These are phyloP conservation scores for Linnemannia hyalina DNA, from an alignment of 192 early-diverging fungal species.

Conservation along the genomic window DNA sequence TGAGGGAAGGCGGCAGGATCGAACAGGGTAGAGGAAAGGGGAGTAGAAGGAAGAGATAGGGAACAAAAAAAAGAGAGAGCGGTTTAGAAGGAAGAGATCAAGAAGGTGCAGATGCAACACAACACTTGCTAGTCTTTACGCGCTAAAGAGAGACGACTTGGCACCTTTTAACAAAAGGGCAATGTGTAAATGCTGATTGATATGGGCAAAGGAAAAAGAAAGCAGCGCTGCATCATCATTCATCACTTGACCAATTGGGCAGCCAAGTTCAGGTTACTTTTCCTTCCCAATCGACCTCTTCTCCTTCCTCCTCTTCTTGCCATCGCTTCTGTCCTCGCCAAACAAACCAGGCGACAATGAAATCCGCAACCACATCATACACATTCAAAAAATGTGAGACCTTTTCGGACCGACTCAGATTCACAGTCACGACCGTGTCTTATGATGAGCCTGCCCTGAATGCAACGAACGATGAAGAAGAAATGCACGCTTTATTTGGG, in stretches of 20 bases:
- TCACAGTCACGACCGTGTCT: background rate
- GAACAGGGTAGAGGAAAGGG: background rate
- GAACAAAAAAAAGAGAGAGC: background rate
- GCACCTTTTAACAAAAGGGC: background rate
- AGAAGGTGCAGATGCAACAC: background rate
- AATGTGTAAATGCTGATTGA: background rate
- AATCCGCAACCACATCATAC: background rate
- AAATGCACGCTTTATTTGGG: constrained; percentile 4
- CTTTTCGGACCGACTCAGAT: constrained; percentile 2
- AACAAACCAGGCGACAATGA: constrained; percentile 4
- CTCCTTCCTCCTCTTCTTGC: background rate
- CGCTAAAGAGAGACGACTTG: background rate
- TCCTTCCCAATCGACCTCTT: background rate
- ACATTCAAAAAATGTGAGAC: background rate
- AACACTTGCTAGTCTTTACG: background rate
- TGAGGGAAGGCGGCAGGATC: too few species aligned
- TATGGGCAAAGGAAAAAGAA: background rate
- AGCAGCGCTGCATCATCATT: background rate
- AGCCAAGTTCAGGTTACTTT: background rate
- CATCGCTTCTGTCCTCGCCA: background rate
- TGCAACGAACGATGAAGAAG: background rate
- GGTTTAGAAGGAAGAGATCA: background rate
- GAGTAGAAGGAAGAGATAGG: background rate
- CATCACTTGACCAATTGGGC: background rate
- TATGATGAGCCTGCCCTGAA: background rate